Percentiles rank a stretch among this genome's conserved stretches.
Conservation (phyloP, 2,329 filamentous ascomycete species). For the Orbilia javanica region DNA sequence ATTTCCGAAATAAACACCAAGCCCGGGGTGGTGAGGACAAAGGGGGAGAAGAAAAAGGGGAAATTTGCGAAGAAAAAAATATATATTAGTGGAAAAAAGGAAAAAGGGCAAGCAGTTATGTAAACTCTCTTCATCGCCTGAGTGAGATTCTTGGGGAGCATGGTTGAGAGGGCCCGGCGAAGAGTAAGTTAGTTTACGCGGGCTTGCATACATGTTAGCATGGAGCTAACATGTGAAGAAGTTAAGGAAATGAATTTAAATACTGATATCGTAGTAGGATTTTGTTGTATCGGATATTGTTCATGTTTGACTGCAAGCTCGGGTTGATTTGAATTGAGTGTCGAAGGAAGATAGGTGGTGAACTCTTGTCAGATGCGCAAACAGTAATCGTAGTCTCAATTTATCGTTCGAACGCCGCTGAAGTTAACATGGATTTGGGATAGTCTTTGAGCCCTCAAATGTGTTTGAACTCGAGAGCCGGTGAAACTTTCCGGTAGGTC, state of each 20-base stretch:
- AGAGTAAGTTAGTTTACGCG: slow-evolving; percentile 50
- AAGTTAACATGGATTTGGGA: slow-evolving; percentile 52
- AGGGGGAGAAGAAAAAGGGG: slow-evolving; percentile 13
- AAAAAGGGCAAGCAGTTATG: slow-evolving; percentile 10
- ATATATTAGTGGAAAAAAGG: slow-evolving; percentile 34
- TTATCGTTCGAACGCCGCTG: slow-evolving; percentile 23
- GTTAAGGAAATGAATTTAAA: slow-evolving; percentile 38
- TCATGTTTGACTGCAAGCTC: not conserved
- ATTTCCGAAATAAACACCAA: slow-evolving; percentile 49
- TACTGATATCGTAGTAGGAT: slow-evolving; percentile 40
- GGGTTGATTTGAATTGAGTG: not conserved
- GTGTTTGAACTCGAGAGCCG: slow-evolving; percentile 57
- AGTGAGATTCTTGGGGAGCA: slow-evolving; percentile 5
- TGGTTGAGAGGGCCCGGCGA: slow-evolving; percentile 14
- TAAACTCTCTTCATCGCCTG: slow-evolving; percentile 46
- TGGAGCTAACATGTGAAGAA: slow-evolving; percentile 53
- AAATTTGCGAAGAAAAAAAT: slow-evolving; percentile 15
- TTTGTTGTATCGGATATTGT: slow-evolving; percentile 7
- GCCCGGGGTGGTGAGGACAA: too few species aligned
- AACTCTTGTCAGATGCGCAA: slow-evolving; percentile 22
- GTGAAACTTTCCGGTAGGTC: slow-evolving; percentile 28
- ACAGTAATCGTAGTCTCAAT: slow-evolving; percentile 4
- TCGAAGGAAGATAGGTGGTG: slow-evolving; percentile 3
- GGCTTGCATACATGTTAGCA: slow-evolving; percentile 50
- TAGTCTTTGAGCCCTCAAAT: slow-evolving; percentile 51